Percentiles rank a stretch among this genome's conserved stretches.
These are phyloP conservation scores for Lyophyllum atratum DNA, from an alignment of 768 basidiomycete species.

Conservation along the genomic window DNA sequence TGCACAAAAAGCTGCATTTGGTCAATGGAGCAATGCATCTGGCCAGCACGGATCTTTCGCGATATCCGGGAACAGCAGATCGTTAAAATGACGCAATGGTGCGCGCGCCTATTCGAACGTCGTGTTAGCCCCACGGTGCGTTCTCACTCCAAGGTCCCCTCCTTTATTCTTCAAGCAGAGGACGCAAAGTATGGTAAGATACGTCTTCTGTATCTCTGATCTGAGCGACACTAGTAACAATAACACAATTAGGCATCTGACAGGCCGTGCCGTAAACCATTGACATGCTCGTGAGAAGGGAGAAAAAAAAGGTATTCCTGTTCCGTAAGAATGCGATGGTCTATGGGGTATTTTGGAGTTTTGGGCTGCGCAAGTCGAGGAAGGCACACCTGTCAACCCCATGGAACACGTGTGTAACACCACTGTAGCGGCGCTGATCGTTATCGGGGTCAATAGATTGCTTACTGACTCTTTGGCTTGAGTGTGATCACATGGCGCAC, in stretches of 20 bases:
- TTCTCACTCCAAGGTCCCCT: background rate
- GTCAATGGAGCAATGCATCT: background rate
- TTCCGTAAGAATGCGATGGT: background rate
- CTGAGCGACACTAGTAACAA: too few species aligned
- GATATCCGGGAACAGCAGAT: background rate
- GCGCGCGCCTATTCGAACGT: background rate
- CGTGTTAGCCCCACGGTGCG: background rate
- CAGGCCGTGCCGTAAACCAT: slow-evolving; percentile 1
- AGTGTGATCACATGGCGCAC: slow-evolving; percentile 2
- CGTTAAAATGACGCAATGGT: background rate
- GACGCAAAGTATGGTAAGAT: too few species aligned
- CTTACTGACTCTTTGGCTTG: background rate
- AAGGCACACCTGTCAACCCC: slow-evolving; percentile 11
- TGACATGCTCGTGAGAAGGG: slow-evolving; percentile 9
- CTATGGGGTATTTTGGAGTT: background rate
- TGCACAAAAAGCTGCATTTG: background rate
- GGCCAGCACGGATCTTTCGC: background rate
- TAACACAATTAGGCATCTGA: background rate
- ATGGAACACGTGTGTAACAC: slow-evolving; percentile 10
- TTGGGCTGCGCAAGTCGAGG: slow-evolving; percentile 2
- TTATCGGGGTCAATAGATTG: slow-evolving; percentile 8
- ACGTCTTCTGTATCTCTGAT: too few species aligned
- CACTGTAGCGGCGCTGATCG: slow-evolving; percentile 2
- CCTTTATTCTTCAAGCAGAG: too few species aligned
- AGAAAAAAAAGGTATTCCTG: background rate